Base-by-base conservation (phyloP, 2,329 filamentous ascomycete species). In the Verticillium longisporum region DNA sequence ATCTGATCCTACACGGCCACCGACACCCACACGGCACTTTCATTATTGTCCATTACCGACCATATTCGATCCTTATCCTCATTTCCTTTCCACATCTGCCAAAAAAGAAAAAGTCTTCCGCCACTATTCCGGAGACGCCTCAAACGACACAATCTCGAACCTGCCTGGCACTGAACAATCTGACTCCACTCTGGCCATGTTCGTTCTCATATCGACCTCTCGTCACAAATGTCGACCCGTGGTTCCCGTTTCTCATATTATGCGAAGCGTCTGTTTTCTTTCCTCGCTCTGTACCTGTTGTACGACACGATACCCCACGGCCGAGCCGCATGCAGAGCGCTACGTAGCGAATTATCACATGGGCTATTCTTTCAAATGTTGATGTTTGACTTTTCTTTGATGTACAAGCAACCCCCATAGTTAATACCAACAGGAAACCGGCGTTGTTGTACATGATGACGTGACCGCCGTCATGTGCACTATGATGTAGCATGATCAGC, bases 61-160 rank as follows among this genome's bases (percentile, higher is more conserved):
- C 66, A 58, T 61, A 71, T 73, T 74, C 73, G 59, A 61, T 75
- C 73, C 56, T 68, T 74, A 59, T 18, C 58, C 5, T 65, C 57
- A 62, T 71, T 74, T 72, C 66, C 68, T 73, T 70, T 10, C 61
- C 63, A 65, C 68, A 68, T 62, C 59, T 61, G 62, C 62, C 53
- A 53, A 18, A 15, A 13, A 11, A 21, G 61, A 64, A 64, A 64
- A 63, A 26, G 26, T 26, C 26, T 26, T 26, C 26, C 26, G 26
- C 26, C 26, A 2, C 26, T 60, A 63, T 41, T 65, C 59, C 60
- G 36, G 62, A 65, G 61, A 62, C 55, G 6, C n/a, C 10, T 53
- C 50, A 60, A 63, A 50, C 18, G n/a, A 50, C 41, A 41, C 9
- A 34, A 6, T 45, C 62, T 62, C 62, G 37, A 54, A 33, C 37